These are phyloP conservation scores for Suillus paluster DNA, from an alignment of 768 basidiomycete species.

Conservation along the genomic window DNA sequence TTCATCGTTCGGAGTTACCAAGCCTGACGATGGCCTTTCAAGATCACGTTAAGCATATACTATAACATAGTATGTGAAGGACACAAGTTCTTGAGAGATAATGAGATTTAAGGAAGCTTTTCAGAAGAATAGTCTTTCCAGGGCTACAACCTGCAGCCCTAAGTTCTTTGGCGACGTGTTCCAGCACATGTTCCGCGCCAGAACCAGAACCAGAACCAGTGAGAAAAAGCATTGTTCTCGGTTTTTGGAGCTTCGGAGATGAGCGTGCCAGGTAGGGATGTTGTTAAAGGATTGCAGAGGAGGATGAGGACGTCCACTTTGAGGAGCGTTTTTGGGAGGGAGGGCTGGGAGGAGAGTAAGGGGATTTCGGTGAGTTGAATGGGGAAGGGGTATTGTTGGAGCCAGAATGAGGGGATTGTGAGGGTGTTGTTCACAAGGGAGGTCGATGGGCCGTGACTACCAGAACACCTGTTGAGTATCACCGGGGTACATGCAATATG, in stretches of 20 bases:
- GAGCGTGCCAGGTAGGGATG: slow-evolving; percentile 48
- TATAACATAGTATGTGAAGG: too few relatives aligned
- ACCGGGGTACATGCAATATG: slow-evolving; percentile 1
- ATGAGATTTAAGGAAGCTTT: too few relatives aligned
- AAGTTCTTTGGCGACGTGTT: slow-evolving; percentile 24
- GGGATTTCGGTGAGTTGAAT: slow-evolving; percentile 51
- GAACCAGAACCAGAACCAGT: slow-evolving; percentile 37
- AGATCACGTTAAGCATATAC: too few relatives aligned
- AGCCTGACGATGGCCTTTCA: too few relatives aligned
- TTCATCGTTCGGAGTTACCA: too few relatives aligned
- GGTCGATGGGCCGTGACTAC: slow-evolving; percentile 28
- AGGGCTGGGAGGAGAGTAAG: slow-evolving; percentile 21
- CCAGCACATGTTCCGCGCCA: slow-evolving; percentile 17
- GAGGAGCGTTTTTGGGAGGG: slow-evolving; percentile 23
- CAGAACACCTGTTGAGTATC: not conserved
- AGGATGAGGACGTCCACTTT: slow-evolving; percentile 68
- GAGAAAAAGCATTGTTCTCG: slow-evolving; percentile 51
- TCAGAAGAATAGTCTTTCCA: slow-evolving; percentile 42
- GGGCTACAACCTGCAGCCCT: slow-evolving; percentile 30
- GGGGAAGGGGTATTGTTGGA: slow-evolving; percentile 57
- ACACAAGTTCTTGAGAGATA: too few relatives aligned
- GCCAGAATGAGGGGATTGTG: slow-evolving; percentile 55
- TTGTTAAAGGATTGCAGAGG: slow-evolving; percentile 63
- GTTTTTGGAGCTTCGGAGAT: slow-evolving; percentile 28
- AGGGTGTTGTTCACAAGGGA: slow-evolving; percentile 29